A percentile compares a stretch with the other conserved stretches of the same genome.
Conservation (phyloP, 139 green algal species). For the Micromonas commoda region DNA sequence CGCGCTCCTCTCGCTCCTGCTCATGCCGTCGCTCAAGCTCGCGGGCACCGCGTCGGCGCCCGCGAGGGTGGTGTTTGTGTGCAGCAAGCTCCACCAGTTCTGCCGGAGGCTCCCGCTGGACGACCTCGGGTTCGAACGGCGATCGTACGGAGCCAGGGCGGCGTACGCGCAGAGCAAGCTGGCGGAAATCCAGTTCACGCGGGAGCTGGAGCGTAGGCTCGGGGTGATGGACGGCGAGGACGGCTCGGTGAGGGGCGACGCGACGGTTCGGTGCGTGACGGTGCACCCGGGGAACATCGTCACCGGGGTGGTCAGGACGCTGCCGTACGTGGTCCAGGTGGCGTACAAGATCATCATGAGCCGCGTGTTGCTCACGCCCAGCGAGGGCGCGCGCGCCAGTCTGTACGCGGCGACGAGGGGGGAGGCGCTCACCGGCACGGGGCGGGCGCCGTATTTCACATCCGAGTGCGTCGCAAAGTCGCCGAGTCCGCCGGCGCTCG, state of each 20-base stretch:
- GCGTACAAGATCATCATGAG: constrained; percentile 17
- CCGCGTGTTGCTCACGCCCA: constrained; percentile 7
- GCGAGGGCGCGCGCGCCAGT: constrained; percentile 1
- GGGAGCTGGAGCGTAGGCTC: background rate
- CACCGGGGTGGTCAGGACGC: constrained; percentile 1
- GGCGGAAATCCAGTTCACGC: constrained; percentile 3
- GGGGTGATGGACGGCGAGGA: background rate
- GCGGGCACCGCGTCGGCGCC: background rate
- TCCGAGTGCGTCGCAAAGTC: background rate
- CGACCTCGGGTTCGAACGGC: background rate
- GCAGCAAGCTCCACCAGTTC: constrained; percentile 18
- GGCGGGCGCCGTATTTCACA: background rate
- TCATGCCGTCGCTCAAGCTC: background rate
- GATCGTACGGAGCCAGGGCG: background rate
- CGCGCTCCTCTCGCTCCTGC: background rate
- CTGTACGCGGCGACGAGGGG: background rate
- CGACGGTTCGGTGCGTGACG: background rate
- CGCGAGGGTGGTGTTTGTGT: constrained; percentile 11
- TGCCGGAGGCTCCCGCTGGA: background rate
- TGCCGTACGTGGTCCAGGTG: constrained; percentile 4
- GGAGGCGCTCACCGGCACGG: background rate
- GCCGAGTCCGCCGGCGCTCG: background rate
- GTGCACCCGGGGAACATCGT: constrained; percentile 24
- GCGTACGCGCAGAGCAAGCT: constrained; percentile 18
- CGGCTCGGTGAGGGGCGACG: background rate